A percentile compares a stretch with the other conserved stretches of the same genome.
These are phyloP conservation scores for Trichoderma atroviride DNA, from an alignment of 2,329 filamentous ascomycete genomes.

Conservation along the genomic window DNA sequence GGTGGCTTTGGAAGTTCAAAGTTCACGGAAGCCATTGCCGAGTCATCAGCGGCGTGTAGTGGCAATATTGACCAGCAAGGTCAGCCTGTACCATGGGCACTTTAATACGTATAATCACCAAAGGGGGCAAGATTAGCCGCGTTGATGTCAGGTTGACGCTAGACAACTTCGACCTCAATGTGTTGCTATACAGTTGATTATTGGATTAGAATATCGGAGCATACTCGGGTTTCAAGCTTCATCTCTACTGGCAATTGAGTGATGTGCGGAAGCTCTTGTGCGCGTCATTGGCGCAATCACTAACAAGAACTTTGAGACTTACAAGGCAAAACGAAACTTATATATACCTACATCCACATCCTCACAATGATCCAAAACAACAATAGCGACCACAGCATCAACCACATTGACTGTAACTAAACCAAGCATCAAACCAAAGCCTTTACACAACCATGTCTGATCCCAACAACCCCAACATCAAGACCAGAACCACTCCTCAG, in stretches of 20 bases:
- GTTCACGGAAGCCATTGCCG: background rate
- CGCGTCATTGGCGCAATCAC: background rate
- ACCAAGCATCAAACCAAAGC: background rate
- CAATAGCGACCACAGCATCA: background rate
- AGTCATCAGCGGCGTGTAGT: background rate
- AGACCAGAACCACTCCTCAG: constrained; percentile 21
- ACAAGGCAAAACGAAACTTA: background rate
- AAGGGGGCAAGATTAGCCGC: constrained; percentile 17
- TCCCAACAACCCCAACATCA: constrained; percentile 24
- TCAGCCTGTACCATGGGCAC: background rate
- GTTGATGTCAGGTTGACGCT: constrained; percentile 18
- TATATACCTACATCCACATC: background rate
- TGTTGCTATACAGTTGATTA: background rate
- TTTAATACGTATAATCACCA: background rate
- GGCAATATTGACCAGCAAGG: background rate
- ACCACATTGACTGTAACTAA: background rate
- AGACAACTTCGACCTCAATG: background rate
- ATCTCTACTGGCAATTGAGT: background rate
- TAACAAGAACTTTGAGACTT: background rate
- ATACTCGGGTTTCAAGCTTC: background rate
- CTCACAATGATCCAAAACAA: no score
- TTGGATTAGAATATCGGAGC: background rate
- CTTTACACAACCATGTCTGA: constrained; percentile 12
- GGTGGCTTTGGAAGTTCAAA: background rate
- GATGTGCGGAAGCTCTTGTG: background rate